Evolutionary conservation across 371 early-diverging fungal species (phyloP).

Genomic region (Rhizopus microsporus): DNA sequence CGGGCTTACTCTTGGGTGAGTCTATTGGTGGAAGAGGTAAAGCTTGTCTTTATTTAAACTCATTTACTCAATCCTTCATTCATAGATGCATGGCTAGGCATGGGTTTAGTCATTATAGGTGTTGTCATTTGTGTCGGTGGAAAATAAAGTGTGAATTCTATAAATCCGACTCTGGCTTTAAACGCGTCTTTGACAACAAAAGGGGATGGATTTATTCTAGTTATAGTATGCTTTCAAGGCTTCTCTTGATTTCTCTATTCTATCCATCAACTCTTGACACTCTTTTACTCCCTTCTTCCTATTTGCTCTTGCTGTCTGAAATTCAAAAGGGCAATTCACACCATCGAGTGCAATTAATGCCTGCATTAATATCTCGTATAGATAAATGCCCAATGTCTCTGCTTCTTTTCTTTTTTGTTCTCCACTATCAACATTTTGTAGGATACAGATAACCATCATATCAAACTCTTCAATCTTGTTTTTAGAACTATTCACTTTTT

Average conservation of each 20-base stretch:
- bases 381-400: slow-evolving; percentile 22
- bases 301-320: slow-evolving; percentile 24
- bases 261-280: slow-evolving; percentile 27
- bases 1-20: slow-evolving; percentile 82
- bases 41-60: slow-evolving; percentile 5
- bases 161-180: background rate
- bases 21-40: slow-evolving; percentile 59
- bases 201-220: too few relatives aligned
- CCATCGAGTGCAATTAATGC: slow-evolving; percentile 31
- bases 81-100: slow-evolving; percentile 64
- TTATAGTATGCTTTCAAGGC: slow-evolving; percentile 11
- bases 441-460: slow-evolving; percentile 5
- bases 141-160: slow-evolving; percentile 5
- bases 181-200: too few relatives aligned
- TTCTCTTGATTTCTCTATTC: slow-evolving; percentile 19
- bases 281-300: slow-evolving; percentile 28
- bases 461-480: slow-evolving; percentile 20
- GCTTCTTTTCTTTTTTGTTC: slow-evolving; percentile 8
- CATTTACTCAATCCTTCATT: background rate
- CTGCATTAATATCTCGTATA: slow-evolving; percentile 31
- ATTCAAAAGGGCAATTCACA: slow-evolving; percentile 30
- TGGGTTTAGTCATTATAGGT: slow-evolving; percentile 66
- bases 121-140: slow-evolving; percentile 65
- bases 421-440: background rate
- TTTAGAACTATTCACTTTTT: slow-evolving; percentile 14